Conservation (phyloP, 2,329 filamentous ascomycete genomes). For the Akanthomyces dipterigenus region DNA sequence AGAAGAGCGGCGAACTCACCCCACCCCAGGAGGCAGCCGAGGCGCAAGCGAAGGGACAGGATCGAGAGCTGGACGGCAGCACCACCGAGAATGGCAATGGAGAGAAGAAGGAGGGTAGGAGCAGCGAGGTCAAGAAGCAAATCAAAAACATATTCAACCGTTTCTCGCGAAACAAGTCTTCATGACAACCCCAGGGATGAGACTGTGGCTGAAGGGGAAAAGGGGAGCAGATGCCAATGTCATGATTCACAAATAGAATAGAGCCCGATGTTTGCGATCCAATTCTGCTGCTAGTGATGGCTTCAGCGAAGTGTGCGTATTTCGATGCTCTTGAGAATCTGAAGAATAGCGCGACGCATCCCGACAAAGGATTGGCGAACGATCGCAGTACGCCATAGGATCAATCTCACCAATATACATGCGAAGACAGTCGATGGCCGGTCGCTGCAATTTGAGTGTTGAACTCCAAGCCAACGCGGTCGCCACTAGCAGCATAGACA, state of each 20-base stretch:
- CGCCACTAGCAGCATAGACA: background rate
- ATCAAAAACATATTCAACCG: slow-evolving; percentile 9
- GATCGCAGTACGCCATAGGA: no score
- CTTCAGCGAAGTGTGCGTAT: no score
- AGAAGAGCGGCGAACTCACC: slow-evolving; percentile 18
- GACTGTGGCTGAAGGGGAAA: background rate
- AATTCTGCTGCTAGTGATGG: no score
- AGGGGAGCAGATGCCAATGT: background rate
- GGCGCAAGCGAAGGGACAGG: slow-evolving; percentile 1
- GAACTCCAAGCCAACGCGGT: no score
- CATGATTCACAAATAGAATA: background rate
- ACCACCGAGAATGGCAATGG: background rate
- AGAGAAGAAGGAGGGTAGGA: slow-evolving; percentile 4
- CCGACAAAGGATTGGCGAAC: no score
- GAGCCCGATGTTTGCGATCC: no score
- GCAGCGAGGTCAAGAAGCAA: slow-evolving; percentile 6
- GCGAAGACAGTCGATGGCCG: no score
- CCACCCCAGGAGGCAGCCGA: background rate
- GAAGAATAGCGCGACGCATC: no score
- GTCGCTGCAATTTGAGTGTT: no score
- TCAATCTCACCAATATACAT: no score
- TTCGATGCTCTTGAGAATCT: no score
- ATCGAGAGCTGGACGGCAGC: background rate
- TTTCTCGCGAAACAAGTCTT: slow-evolving; percentile 9
- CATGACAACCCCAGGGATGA: background rate